Percentiles rank a stretch among this genome's conserved stretches.
Conservation (phyloP, 2,329 filamentous ascomycete species). For the Coniochaeta sp. region DNA sequence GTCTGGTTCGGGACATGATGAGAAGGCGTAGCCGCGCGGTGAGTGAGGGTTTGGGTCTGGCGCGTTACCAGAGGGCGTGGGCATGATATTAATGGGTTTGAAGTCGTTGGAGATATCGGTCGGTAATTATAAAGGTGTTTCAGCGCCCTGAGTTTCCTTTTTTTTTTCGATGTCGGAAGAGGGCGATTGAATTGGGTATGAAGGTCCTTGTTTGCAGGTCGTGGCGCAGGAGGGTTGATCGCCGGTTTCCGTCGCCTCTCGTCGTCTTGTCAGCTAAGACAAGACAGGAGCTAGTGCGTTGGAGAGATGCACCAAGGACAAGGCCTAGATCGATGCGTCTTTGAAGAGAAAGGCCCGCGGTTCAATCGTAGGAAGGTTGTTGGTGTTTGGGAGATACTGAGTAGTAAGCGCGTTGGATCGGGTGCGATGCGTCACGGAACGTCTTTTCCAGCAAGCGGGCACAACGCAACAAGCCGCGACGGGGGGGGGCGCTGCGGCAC, state of each 20-base stretch:
- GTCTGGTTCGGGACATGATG: conserved; percentile 17
- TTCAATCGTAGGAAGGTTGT: neutral
- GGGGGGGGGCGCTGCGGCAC: neutral
- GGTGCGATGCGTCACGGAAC: neutral
- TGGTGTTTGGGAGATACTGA: neutral
- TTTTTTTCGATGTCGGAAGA: neutral
- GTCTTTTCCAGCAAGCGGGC: neutral
- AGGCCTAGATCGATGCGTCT: neutral
- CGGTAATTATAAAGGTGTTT: neutral
- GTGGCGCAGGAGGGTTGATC: neutral
- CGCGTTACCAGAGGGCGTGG: conserved; percentile 36
- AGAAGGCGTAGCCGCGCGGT: conserved; percentile 21
- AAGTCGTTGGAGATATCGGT: neutral
- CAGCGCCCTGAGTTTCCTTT: neutral
- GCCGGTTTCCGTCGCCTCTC: neutral
- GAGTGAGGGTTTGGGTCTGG: conserved; percentile 23
- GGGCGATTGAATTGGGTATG: neutral
- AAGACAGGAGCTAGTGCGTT: neutral
- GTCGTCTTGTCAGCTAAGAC: neutral
- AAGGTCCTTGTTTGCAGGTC: neutral
- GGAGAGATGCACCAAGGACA: neutral
- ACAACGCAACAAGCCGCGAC: neutral
- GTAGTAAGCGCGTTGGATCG: neutral
- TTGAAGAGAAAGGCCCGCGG: neutral
- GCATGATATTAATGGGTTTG: conserved; percentile 25